Evolutionary conservation across 345 rosid genomes (phyloP).

Genomic region (Euphorbia lathyris): DNA sequence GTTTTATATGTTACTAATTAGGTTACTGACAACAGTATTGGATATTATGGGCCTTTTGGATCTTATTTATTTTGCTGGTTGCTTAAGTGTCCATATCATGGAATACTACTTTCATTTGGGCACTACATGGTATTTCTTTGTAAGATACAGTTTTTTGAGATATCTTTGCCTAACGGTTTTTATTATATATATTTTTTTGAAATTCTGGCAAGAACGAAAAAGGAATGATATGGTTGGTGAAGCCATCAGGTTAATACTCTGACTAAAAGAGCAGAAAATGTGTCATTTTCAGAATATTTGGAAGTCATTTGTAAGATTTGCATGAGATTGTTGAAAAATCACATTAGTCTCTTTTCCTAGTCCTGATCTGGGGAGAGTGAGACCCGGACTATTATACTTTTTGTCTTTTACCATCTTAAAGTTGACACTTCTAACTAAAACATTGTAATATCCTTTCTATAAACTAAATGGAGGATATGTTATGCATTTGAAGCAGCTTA

Average conservation of each 20-base stretch:
- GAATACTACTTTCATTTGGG: not conserved
- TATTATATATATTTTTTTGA: not conserved
- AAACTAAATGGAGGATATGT: not conserved
- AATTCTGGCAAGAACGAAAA: not conserved
- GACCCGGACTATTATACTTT: not conserved
- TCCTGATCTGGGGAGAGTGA: not conserved
- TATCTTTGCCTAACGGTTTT: not conserved
- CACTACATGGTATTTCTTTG: not conserved
- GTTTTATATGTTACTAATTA: not conserved
- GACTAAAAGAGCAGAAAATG: not conserved
- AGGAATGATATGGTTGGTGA: not conserved
- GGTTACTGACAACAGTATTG: not conserved
- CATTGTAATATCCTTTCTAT: not conserved
- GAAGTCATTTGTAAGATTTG: not conserved
- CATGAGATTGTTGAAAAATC: not conserved
- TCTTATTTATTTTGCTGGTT: not conserved
- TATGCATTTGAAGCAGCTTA: not conserved
- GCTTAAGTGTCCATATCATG: not conserved
- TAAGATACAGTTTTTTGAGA: slow-evolving; percentile 5
- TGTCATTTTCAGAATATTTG: not conserved
- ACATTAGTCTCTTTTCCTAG: not conserved
- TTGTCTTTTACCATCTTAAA: not conserved
- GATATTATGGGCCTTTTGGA: not conserved
- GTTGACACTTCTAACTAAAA: not conserved
- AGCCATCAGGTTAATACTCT: not conserved